Evolutionary conservation across 352 stramenopile species (phyloP), one percentile per base, ranked within the genome.

Genomic region (Pythium dissotocum): DNA sequence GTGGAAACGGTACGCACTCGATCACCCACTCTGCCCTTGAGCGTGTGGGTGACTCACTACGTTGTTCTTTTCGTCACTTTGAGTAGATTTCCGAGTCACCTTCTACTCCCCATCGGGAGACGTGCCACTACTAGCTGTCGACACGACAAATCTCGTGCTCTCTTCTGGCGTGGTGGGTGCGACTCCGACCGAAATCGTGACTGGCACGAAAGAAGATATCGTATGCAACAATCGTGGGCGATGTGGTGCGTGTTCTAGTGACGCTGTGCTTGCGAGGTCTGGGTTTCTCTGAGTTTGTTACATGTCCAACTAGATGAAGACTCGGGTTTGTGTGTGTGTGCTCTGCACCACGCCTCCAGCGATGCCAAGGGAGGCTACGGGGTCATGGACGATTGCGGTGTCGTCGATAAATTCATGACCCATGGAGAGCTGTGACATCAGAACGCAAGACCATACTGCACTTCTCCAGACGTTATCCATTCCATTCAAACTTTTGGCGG

Each of bases 171-270:
- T 66, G 18, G 83, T 91, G 2, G 21, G 49, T 4, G 72, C 77
- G 0, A 67, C 61, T 16, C 66, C 82, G n/a, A 38, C 55, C 35
- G 56, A 83, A 28, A 71, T 61, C 7, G 75, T 57, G 0, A 57
- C 63, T 30, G 84, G 79, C 9, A 93, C 79, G 5, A 94, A 83
- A 60, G 89, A 92, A 58, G 78, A 93, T 56, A 69, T 48, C 12
- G 72, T 90, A 44, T 96, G 89, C 80, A 88, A 91, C 63, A 90
- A 89, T 44, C 83, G 83, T n/a, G 85, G 85, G 0, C 78, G 80
- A 53, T 93, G 85, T 26, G 79, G 84, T 93, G 63, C 10, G 78
- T 79, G 30, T 1, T n/a, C 1, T 9, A 46, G 9, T 38, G n/a
- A 49, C 38, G 26, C 0, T 12, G 21, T 32, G 33, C 52, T 21